A percentile compares a stretch with the other conserved stretches of the same genome.
Conservation (phyloP, 352 stramenopile species). For the Phytophthora boehmeriae region DNA sequence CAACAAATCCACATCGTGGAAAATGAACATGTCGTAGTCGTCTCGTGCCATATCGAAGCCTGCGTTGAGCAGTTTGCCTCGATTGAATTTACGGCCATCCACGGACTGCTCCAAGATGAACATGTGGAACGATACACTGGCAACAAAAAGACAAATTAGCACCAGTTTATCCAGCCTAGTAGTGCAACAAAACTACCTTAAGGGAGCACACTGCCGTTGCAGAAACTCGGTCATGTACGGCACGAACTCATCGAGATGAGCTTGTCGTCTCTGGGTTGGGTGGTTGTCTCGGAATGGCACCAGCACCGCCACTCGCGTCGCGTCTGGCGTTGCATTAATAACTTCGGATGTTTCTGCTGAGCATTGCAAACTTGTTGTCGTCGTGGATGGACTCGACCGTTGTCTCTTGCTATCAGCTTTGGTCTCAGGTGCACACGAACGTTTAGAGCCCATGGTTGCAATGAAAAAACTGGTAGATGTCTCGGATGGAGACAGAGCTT, state of each 20-base stretch:
- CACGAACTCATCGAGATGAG: constrained; percentile 91
- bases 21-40: constrained; percentile 90
- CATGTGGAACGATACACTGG: constrained; percentile 81
- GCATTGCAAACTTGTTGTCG: neutral
- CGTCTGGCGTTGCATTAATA: constrained; percentile 19
- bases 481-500: constrained; percentile 71
- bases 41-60: constrained; percentile 92
- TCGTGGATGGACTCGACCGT: neutral
- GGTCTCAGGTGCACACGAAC: constrained; percentile 6
- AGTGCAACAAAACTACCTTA: constrained; percentile 11
- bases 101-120: constrained; percentile 96
- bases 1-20: constrained; percentile 97
- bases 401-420: constrained; percentile 18
- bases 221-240: constrained; percentile 93
- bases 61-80: constrained; percentile 96
- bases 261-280: constrained; percentile 82
- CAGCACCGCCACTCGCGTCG: constrained; percentile 80
- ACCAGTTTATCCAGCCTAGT: too few species aligned
- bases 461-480: constrained; percentile 76
- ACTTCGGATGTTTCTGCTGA: constrained; percentile 9
- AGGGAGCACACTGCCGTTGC: constrained; percentile 29
- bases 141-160: neutral
- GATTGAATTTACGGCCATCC: constrained; percentile 96
- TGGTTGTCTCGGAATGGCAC: constrained; percentile 95
- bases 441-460: constrained; percentile 25